phyloP scores from a whole-genome alignment of 108 stramenopile genomes.

The Mediolabrus comicus region DNA sequence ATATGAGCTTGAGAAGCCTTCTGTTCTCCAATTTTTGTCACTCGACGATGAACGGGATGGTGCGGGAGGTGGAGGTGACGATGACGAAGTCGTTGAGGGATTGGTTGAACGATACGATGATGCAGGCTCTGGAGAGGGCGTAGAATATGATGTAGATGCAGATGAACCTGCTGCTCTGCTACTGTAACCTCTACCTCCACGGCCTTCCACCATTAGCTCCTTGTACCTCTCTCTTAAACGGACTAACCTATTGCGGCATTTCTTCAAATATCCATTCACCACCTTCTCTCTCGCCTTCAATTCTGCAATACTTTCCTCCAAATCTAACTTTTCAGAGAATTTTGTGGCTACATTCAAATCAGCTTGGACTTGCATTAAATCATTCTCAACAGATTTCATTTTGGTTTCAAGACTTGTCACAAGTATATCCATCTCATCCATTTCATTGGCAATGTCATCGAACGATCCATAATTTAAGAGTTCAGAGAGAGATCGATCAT shows the following conservation, averaged over 20 bases:
- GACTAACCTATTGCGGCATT: conserved; percentile 65
- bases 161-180: conserved; percentile 3
- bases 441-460: conserved; percentile 73
- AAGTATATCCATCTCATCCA: conserved; percentile 78
- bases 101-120: background rate
- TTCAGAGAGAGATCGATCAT: conserved; percentile 56
- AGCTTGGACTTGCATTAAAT: conserved; percentile 49
- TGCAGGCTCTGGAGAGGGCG: conserved; percentile 13
- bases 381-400: conserved; percentile 49
- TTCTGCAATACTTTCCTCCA: conserved; percentile 69
- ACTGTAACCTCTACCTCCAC: conserved; percentile 45
- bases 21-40: conserved; percentile 45
- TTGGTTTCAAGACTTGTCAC: conserved; percentile 70
- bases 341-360: conserved; percentile 47
- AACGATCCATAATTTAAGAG: conserved; percentile 59
- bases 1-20: conserved; percentile 40
- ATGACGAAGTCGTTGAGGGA: conserved; percentile 8
- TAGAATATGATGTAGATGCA: conserved; percentile 25
- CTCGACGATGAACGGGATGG: conserved; percentile 15
- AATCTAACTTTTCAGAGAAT: conserved; percentile 62
- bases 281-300: conserved; percentile 72
- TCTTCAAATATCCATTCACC: conserved; percentile 65
- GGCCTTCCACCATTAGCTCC: conserved; percentile 60
- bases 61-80: conserved; percentile 3
- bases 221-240: conserved; percentile 76